These are phyloP conservation scores for Choricystis sp. DNA, from an alignment of 139 green algal species.

Conservation along the genomic window DNA sequence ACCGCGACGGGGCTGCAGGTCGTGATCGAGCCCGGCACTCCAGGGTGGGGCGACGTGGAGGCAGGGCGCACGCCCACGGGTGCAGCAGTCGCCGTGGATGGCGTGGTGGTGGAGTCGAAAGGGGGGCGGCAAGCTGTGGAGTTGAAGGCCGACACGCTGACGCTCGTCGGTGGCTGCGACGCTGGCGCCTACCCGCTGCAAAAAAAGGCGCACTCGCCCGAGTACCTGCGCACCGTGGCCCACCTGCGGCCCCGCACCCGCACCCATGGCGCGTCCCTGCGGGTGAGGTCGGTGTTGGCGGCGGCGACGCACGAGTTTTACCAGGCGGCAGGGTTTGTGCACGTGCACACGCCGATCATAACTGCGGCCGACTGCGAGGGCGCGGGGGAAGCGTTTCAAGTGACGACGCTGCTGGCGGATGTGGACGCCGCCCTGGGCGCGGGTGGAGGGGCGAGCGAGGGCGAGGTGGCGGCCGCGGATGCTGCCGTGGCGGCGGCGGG, in stretches of 20 bases:
- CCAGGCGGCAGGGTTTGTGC: conserved; percentile 75
- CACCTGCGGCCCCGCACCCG: conserved; percentile 90
- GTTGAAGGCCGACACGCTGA: conserved; percentile 63
- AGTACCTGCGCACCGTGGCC: conserved; percentile 85
- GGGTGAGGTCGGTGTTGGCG: conserved; percentile 89
- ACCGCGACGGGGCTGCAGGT: not conserved
- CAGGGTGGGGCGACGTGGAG: not conserved
- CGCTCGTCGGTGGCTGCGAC: conserved; percentile 69
- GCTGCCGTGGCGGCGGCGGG: not conserved
- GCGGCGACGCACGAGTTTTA: conserved; percentile 96
- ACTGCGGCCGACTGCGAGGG: conserved; percentile 90
- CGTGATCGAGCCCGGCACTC: not conserved
- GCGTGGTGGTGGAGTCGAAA: not conserved
- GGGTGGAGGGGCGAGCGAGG: conserved; percentile 3
- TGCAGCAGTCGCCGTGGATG: not conserved
- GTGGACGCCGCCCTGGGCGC: conserved; percentile 8
- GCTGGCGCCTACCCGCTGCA: conserved; percentile 78
- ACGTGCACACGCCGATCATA: conserved; percentile 96
- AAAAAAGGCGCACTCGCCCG: conserved; percentile 89
- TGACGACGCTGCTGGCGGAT: conserved; percentile 53
- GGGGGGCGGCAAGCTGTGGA: conserved; percentile 38
- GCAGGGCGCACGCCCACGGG: not conserved
- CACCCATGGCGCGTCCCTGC: conserved; percentile 81
- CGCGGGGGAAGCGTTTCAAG: conserved; percentile 98
- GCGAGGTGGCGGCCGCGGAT: not conserved